A percentile compares a stretch with the other conserved stretches of the same genome.
Evolutionary conservation across 768 basidiomycete genomes (phyloP).

Genomic region (Russula abietina): DNA sequence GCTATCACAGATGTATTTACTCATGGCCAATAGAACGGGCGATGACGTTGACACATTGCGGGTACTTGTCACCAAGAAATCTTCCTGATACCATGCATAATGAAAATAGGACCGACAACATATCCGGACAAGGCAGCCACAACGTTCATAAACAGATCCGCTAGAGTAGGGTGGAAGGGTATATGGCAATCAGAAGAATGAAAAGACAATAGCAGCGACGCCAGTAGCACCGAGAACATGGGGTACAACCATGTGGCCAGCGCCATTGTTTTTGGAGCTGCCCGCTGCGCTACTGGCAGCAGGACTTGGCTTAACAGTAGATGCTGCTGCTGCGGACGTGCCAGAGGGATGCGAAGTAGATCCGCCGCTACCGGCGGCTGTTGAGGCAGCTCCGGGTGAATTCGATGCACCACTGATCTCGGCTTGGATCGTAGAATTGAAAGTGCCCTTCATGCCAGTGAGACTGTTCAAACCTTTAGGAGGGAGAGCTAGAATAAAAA

Average conservation of each 20-base stretch:
- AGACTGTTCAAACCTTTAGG: slow-evolving; percentile 40
- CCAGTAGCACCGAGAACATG: slow-evolving; percentile 25
- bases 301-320: slow-evolving; percentile 16
- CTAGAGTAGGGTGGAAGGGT: not conserved
- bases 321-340: slow-evolving; percentile 9
- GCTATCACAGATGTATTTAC: not conserved
- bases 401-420: slow-evolving; percentile 59
- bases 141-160: not conserved
- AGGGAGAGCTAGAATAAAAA: not conserved
- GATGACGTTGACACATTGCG: not conserved
- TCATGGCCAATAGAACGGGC: too few relatives aligned
- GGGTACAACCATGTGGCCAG: slow-evolving; percentile 18
- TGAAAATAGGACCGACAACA: slow-evolving; percentile 2
- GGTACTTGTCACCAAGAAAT: not conserved
- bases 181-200: slow-evolving; percentile 12
- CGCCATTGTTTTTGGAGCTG: slow-evolving; percentile 16
- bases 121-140: not conserved
- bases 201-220: slow-evolving; percentile 20
- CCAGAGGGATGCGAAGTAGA: not conserved
- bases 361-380: slow-evolving; percentile 27
- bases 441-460: slow-evolving; percentile 63
- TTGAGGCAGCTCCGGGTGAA: not conserved
- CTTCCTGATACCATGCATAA: not conserved
- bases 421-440: slow-evolving; percentile 48
- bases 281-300: not conserved